Percentiles rank a stretch among this genome's conserved stretches.
phyloP scores from a whole-genome alignment of 2,329 filamentous ascomycete genomes.

The Leptodontidium sp. region DNA sequence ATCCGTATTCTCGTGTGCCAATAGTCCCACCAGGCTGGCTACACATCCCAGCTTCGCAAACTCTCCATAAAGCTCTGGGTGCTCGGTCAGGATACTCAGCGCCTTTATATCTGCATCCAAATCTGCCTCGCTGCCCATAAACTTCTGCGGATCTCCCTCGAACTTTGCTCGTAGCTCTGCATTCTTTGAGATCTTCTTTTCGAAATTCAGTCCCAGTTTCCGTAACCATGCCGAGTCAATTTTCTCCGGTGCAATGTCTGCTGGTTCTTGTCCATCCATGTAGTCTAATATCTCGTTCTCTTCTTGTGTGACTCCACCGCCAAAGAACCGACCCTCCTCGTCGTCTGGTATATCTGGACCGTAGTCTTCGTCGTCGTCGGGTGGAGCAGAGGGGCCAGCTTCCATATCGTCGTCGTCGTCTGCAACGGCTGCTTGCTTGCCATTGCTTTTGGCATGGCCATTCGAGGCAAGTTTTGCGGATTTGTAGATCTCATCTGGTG shows the following conservation, averaged over 20 bases:
- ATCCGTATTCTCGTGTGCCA: conserved; percentile 96
- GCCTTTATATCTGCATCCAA: conserved; percentile 88
- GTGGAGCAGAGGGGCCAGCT: conserved; percentile 61
- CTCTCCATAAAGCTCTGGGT: conserved; percentile 82
- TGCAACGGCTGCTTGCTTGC: conserved; percentile 44
- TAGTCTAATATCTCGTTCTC: conserved; percentile 88
- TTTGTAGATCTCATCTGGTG: conserved; percentile 69
- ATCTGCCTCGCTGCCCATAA: conserved; percentile 87
- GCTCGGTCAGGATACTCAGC: conserved; percentile 85
- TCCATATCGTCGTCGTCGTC: conserved; percentile 54
- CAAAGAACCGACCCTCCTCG: conserved; percentile 95
- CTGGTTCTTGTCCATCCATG: conserved; percentile 72
- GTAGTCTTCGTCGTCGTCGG: conserved; percentile 63
- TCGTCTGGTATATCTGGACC: conserved; percentile 69
- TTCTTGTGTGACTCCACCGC: conserved; percentile 83
- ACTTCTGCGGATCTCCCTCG: conserved; percentile 80
- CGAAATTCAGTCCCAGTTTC: conserved; percentile 81
- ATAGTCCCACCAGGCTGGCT: conserved; percentile 76
- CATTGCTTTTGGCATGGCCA: conserved; percentile 50
- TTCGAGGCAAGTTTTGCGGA: conserved; percentile 61
- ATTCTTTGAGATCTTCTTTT: conserved; percentile 91
- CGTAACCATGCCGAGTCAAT: conserved; percentile 87
- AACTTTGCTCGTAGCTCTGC: conserved; percentile 87
- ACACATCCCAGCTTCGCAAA: conserved; percentile 80
- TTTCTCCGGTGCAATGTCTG: conserved; percentile 66